phyloP scores from a whole-genome alignment of 2,329 filamentous ascomycete species.

The Diaporthe amygdali region DNA sequence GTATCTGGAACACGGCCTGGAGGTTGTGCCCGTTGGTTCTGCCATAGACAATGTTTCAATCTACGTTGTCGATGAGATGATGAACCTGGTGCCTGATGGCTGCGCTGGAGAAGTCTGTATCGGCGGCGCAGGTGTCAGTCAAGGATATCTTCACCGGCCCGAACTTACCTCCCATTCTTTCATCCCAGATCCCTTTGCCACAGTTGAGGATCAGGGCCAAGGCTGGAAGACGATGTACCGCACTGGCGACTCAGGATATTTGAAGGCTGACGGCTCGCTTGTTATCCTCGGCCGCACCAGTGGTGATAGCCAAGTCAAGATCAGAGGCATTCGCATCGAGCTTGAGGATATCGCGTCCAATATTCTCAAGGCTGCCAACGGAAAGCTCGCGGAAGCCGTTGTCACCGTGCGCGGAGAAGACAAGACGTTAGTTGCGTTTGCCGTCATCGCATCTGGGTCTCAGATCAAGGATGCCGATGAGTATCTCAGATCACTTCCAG shows the following conservation, averaged over 20 bases:
- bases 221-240: constrained; percentile 37
- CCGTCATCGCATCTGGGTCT: background rate
- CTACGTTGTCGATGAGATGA: constrained; percentile 45
- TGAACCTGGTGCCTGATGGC: constrained; percentile 37
- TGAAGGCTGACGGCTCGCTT: constrained; percentile 37
- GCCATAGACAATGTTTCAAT: constrained; percentile 37
- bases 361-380: background rate
- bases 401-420: background rate
- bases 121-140: constrained; percentile 44
- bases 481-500: constrained; percentile 15
- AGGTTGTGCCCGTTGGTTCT: background rate
- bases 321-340: constrained; percentile 38
- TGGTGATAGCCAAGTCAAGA: constrained; percentile 50
- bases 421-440: background rate
- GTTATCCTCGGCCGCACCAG: constrained; percentile 41
- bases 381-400: background rate
- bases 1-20: background rate
- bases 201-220: background rate
- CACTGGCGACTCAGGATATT: constrained; percentile 45
- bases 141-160: constrained; percentile 43
- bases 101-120: constrained; percentile 45
- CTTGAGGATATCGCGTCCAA: constrained; percentile 36
- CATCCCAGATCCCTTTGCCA: background rate
- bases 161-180: constrained; percentile 23
- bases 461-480: background rate